Conservation (phyloP, 768 basidiomycete genomes). For the Astraeus odoratus region DNA sequence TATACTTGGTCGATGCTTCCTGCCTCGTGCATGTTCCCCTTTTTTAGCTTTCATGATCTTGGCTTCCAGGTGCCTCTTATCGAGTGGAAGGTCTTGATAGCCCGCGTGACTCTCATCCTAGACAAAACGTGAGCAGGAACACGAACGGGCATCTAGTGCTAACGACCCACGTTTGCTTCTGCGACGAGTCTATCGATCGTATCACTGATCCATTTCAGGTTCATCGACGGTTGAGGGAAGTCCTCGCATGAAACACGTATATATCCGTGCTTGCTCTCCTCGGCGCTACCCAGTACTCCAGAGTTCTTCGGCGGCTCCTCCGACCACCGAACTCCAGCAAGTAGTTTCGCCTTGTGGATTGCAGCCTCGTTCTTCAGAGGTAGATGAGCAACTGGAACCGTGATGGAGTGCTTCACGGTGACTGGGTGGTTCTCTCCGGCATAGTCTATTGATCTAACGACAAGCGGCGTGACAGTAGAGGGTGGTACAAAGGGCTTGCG, state of each 20-base stretch:
- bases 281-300: slow-evolving; percentile 40
- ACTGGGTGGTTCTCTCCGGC: slow-evolving; percentile 72
- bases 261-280: slow-evolving; percentile 62
- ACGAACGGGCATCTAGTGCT: slow-evolving; percentile 1
- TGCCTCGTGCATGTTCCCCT: slow-evolving; percentile 58
- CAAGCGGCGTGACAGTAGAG: slow-evolving; percentile 46
- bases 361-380: slow-evolving; percentile 59
- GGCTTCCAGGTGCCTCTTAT: slow-evolving; percentile 71
- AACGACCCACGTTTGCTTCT: slow-evolving; percentile 75
- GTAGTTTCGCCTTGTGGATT: slow-evolving; percentile 77
- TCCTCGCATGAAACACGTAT: slow-evolving; percentile 89
- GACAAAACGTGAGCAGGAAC: slow-evolving; percentile 10
- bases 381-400: slow-evolving; percentile 68
- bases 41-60: slow-evolving; percentile 66
- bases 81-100: slow-evolving; percentile 68
- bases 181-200: slow-evolving; percentile 66
- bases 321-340: slow-evolving; percentile 87
- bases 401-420: slow-evolving; percentile 61
- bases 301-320: slow-evolving; percentile 64
- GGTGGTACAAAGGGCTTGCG: slow-evolving; percentile 77
- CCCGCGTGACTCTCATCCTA: slow-evolving; percentile 31
- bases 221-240: slow-evolving; percentile 77
- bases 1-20: slow-evolving; percentile 55
- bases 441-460: slow-evolving; percentile 71
- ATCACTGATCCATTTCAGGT: slow-evolving; percentile 93